Evolutionary conservation across 2,329 filamentous ascomycete genomes (phyloP).

Genomic region (Alternaria tenuissima): DNA sequence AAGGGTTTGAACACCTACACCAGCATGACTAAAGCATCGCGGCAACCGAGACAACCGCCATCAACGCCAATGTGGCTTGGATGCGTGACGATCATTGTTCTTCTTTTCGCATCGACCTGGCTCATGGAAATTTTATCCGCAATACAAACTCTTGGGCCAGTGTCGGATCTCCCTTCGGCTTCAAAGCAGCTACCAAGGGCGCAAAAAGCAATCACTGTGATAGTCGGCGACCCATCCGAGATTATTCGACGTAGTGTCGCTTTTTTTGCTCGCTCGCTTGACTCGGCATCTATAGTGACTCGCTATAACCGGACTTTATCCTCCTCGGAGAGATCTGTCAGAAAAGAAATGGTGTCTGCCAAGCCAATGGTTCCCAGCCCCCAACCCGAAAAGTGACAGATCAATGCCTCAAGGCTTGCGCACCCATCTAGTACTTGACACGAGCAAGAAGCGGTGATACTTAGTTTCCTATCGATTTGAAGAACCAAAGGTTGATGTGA

Average conservation of each 20-base stretch:
- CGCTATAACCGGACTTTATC: not conserved
- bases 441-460: not conserved
- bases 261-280: not conserved
- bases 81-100: not conserved
- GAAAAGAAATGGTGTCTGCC: slow-evolving; percentile 1
- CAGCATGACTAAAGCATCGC: not conserved
- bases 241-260: not conserved
- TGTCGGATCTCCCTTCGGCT: not conserved
- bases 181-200: not conserved
- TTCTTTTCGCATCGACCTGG: slow-evolving; percentile 1
- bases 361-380: slow-evolving; percentile 14
- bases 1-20: not conserved
- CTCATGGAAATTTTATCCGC: slow-evolving; percentile 1
- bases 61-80: not conserved
- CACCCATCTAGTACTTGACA: not conserved
- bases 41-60: not conserved
- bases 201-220: not conserved
- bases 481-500: not conserved
- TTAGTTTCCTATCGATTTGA: not conserved
- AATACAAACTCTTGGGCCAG: not conserved
- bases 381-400: not conserved
- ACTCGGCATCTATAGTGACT: not conserved
- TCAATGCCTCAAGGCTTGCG: not conserved
- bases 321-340: not conserved
- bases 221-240: not conserved